Evolutionary conservation across 1,284 basidiomycete species (phyloP), one percentile per base, ranked within the genome.

Genomic region (Puccinia horiana): DNA sequence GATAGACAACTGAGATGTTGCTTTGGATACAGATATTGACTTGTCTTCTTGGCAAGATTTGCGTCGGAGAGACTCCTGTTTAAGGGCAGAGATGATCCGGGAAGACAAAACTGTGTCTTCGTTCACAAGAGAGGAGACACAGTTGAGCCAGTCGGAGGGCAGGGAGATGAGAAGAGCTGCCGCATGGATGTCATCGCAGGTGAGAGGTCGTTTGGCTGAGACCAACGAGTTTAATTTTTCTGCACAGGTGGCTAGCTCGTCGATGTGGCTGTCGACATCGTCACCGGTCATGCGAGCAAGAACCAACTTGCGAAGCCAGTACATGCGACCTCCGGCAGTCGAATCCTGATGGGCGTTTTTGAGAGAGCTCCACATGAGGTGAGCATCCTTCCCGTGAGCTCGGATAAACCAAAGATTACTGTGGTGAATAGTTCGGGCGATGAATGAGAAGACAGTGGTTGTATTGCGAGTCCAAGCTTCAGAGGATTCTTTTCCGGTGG

Each of bases 81-180:
- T 72, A 35, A 69, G 65, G 32, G 65, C 65, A 11, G 11, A 8
- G 42, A 69, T 29, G 20, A 69, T 69, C 14, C 42, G 29, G 8
- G 40, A 29, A 11, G 69, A 72, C 6, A 35, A 42, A 4, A 72
- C 69, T 14, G 40, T 29, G 20, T 52, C n/a, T 40, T 76, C 14
- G 32, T 74, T 74, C 72, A 74, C 54, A 3, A 74, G 47, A 26
- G 37, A 47, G 1, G 44, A 74, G 3, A 76, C 52, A 23, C 73
- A 76, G 26, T 35, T n/a, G 8, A 76, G 26, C 73, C 73, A 76
- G 52, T 76, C 73, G 16, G 23, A 2, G 5, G 70, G 42, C 42
- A 73, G 35, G 23, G 70, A 73, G 49, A 23, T 73, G n/a, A 73
- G 44, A 26, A 73, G 70, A 14, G 42, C 23, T 20, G 70, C 42